Percentiles rank a stretch among this genome's conserved stretches.
These are phyloP conservation scores for Exsudoporus frostii DNA, from an alignment of 768 basidiomycete species.

Conservation along the genomic window DNA sequence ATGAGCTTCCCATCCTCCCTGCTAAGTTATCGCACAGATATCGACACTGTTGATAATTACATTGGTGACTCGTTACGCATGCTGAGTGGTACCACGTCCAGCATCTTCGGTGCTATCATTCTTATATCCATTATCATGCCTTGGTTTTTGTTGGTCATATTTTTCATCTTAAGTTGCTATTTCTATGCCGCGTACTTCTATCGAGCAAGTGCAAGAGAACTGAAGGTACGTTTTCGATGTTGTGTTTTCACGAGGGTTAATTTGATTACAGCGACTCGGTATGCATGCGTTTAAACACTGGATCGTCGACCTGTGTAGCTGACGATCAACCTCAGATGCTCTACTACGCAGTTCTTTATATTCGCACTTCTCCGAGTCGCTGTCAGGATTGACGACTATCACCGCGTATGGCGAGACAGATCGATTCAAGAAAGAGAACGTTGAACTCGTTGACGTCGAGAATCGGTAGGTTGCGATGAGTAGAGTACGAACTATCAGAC, in stretches of 20 bases:
- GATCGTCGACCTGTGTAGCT: neutral
- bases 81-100: slow-evolving; percentile 59
- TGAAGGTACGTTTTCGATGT: slow-evolving; percentile 53
- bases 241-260: neutral
- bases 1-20: neutral
- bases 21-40: slow-evolving; percentile 38
- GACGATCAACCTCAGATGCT: slow-evolving; percentile 48
- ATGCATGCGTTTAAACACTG: slow-evolving; percentile 8
- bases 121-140: slow-evolving; percentile 74
- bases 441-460: slow-evolving; percentile 75
- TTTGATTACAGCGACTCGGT: slow-evolving; percentile 50
- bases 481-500: neutral
- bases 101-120: slow-evolving; percentile 73
- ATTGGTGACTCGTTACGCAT: slow-evolving; percentile 76
- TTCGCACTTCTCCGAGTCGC: slow-evolving; percentile 88
- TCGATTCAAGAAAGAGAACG: slow-evolving; percentile 75
- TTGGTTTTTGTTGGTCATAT: slow-evolving; percentile 80
- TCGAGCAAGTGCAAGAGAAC: slow-evolving; percentile 78
- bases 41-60: slow-evolving; percentile 77
- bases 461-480: slow-evolving; percentile 53
- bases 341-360: slow-evolving; percentile 85
- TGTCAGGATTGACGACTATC: slow-evolving; percentile 84
- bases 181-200: slow-evolving; percentile 77
- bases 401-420: slow-evolving; percentile 80
- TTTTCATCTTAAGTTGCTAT: slow-evolving; percentile 58